A percentile compares a stretch with the other conserved stretches of the same genome.
Evolutionary conservation across 2,329 filamentous ascomycete genomes (phyloP).

Genomic region (Cladorrhinum sp.): DNA sequence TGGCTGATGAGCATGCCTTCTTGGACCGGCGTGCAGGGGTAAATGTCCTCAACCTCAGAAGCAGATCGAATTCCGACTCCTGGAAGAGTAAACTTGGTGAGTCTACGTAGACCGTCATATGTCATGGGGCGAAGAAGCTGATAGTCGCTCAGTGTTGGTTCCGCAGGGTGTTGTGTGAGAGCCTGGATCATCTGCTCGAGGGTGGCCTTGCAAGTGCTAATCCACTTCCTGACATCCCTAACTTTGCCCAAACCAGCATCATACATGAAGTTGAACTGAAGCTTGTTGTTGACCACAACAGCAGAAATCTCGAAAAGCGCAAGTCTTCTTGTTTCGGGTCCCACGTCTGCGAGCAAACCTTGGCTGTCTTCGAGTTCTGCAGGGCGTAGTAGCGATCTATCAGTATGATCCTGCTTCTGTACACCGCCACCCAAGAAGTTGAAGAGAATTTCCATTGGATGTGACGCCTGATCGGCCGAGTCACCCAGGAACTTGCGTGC

Average conservation of each 20-base stretch:
- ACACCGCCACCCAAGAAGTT: conserved; percentile 26
- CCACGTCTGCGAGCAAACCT: conserved; percentile 20
- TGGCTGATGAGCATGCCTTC: conserved; percentile 28
- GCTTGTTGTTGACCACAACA: conserved; percentile 19
- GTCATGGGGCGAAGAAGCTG: conserved; percentile 22
- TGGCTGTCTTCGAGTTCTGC: conserved; percentile 14
- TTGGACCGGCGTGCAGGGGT: conserved; percentile 28
- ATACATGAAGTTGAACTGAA: conserved; percentile 27
- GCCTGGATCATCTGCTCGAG: conserved; percentile 18
- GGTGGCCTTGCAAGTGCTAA: conserved; percentile 17
- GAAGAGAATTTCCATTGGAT: conserved; percentile 27
- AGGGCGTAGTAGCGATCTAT: conserved; percentile 1
- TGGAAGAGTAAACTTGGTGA: conserved; percentile 19
- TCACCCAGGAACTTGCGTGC: conserved; percentile 19
- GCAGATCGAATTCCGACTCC: conserved; percentile 17
- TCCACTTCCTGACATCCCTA: conserved; percentile 19
- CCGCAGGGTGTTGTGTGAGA: conserved; percentile 13
- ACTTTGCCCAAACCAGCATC: conserved; percentile 15
- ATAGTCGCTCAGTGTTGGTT: conserved; percentile 29
- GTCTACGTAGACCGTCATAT: conserved; percentile 21
- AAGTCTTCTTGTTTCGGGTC: conserved; percentile 22
- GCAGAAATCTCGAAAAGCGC: conserved; percentile 27
- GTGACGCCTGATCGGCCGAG: not conserved
- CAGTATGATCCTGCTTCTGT: conserved; percentile 1
- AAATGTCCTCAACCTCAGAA: conserved; percentile 24